These are phyloP conservation scores for Herpetomonas samuelpessoai DNA, from an alignment of 208 protist genomes.

Conservation along the genomic window DNA sequence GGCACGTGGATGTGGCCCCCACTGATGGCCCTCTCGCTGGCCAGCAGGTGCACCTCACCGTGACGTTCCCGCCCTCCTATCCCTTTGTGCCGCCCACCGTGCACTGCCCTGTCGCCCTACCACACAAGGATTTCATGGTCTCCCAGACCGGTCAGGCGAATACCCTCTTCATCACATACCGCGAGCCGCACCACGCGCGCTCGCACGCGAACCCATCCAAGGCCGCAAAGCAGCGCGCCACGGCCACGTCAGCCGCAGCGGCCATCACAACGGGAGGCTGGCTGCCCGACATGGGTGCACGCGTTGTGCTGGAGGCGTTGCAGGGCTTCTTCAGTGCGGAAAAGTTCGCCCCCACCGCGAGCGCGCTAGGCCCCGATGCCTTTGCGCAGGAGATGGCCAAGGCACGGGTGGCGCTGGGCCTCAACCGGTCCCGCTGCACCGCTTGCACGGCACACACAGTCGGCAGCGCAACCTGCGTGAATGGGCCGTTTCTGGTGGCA, in stretches of 20 bases:
- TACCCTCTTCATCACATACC: slow-evolving; percentile 30
- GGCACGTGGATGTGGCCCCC: slow-evolving; percentile 42
- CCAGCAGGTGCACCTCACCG: slow-evolving; percentile 25
- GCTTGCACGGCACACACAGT: too few relatives aligned
- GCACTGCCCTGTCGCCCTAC: slow-evolving; percentile 34
- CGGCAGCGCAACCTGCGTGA: too few relatives aligned
- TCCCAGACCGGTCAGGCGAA: slow-evolving; percentile 31
- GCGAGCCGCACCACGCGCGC: background rate
- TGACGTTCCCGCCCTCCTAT: slow-evolving; percentile 41
- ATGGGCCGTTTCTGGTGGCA: too few relatives aligned
- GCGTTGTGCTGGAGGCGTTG: slow-evolving; percentile 18
- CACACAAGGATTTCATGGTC: slow-evolving; percentile 30
- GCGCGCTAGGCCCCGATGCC: too few relatives aligned
- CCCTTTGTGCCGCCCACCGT: slow-evolving; percentile 41
- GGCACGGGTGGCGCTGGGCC: too few relatives aligned
- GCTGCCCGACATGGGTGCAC: slow-evolving; percentile 20
- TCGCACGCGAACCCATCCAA: slow-evolving; percentile 1
- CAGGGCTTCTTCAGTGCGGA: slow-evolving; percentile 34
- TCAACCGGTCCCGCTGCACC: too few relatives aligned
- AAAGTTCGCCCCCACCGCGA: slow-evolving; percentile 20
- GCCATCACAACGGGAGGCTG: slow-evolving; percentile 15
- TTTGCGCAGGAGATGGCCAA: too few relatives aligned
- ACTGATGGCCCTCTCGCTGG: slow-evolving; percentile 46
- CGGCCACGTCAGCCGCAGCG: slow-evolving; percentile 6
- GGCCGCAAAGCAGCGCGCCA: slow-evolving; percentile 12